phyloP scores from a whole-genome alignment of 1,284 basidiomycete species.

The Irpex sp. region DNA sequence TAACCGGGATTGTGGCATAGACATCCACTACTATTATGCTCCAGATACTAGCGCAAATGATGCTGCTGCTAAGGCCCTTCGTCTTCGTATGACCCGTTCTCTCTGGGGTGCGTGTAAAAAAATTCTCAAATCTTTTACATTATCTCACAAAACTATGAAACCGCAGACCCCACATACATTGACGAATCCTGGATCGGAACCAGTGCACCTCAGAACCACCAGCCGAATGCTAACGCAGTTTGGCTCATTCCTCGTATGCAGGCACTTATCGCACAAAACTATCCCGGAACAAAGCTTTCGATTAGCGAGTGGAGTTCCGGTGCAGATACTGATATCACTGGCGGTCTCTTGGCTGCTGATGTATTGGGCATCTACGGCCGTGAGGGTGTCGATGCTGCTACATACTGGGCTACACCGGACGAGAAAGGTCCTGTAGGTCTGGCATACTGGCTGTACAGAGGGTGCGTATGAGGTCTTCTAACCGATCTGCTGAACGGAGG shows the following conservation, averaged over 20 bases:
- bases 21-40: conserved; percentile 51
- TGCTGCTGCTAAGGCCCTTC: conserved; percentile 43
- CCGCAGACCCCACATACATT: conserved; percentile 28
- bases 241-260: conserved; percentile 45
- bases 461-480: conserved; percentile 27
- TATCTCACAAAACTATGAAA: background rate
- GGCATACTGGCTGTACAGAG: conserved; percentile 50
- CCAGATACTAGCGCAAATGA: conserved; percentile 48
- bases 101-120: conserved; percentile 26
- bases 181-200: conserved; percentile 48
- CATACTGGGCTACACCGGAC: conserved; percentile 45
- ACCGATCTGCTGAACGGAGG: background rate
- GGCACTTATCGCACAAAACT: conserved; percentile 40
- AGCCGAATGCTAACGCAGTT: conserved; percentile 40
- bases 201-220: conserved; percentile 38
- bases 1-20: background rate
- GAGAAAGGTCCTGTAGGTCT: conserved; percentile 41
- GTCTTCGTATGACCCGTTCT: conserved; percentile 44
- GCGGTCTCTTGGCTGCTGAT: conserved; percentile 45
- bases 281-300: conserved; percentile 50
- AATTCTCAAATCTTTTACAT: background rate
- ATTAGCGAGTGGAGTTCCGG: conserved; percentile 44
- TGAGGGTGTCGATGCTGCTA: conserved; percentile 43
- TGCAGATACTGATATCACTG: conserved; percentile 43
- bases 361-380: conserved; percentile 44